Evolutionary conservation across 345 rosid genomes (phyloP), one percentile per base, ranked within the genome.

Genomic region (Pistacia vera): DNA sequence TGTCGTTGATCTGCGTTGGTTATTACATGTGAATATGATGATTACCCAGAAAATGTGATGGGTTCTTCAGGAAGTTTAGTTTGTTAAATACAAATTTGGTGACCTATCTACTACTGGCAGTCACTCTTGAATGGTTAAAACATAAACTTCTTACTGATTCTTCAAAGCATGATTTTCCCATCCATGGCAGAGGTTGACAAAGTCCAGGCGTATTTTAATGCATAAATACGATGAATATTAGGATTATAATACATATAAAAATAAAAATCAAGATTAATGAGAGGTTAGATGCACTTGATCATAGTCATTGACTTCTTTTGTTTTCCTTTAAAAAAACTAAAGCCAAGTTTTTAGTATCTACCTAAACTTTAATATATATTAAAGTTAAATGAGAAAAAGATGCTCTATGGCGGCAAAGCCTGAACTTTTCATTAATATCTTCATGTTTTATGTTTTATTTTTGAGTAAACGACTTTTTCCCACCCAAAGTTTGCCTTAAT

Each of bases 41-140:
- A 63, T 46, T 67, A 17, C 28, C 72, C 14, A 12, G 60, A 30
- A 75, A 61, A 66, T 30, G 57, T 10, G n/a, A 52, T 68, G 60
- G 44, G 22, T 68, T 68, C 28, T 68, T n/a, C 44, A 14, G 60
- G 44, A 68, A 68, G 18, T 77, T 30, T 63, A 59, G 63, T 38
- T 52, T 70, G 48, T 44, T 52, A 56, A 77, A 81, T 77, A 72
- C 73, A 68, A 44, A 48, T 63, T 66, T 46, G 75, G 64, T 82
- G 88, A 73, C 58, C 66, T 57, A 68, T 61, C 82, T 72, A 68
- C 82, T 68, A 64, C 76, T 22, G 33, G 35, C 49, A 35, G 41
- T 68, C 36, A 38, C 5, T 49, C 35, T 18, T 52, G 46, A 67
- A 60, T 75, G 38, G 80, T 44, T 79, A 16, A 68, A 66, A 49